These are phyloP conservation scores for Fusarium avenaceum DNA, from an alignment of 2,329 filamentous ascomycete genomes.

Conservation along the genomic window DNA sequence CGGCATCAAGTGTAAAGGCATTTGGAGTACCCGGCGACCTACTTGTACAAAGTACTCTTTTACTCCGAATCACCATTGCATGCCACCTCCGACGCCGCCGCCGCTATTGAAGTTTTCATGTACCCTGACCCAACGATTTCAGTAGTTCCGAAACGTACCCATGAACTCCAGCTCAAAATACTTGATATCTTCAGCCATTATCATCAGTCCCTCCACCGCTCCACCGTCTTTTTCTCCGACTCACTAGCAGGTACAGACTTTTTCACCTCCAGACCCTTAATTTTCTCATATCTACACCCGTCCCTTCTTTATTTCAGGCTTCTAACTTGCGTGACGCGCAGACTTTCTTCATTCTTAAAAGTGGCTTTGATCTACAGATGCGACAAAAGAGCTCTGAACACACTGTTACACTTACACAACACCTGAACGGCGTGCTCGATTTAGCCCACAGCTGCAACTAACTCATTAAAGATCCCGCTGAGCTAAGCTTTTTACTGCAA, in stretches of 20 bases:
- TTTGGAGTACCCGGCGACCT: conserved; percentile 14
- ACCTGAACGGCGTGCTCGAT: conserved; percentile 35
- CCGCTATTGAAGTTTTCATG: conserved; percentile 39
- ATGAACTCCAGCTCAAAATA: conserved; percentile 29
- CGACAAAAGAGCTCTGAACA: conserved; percentile 28
- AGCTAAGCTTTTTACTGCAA: conserved; percentile 42
- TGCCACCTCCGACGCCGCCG: conserved; percentile 33
- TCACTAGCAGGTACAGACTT: conserved; percentile 45
- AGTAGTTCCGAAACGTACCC: conserved; percentile 29
- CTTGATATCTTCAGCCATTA: conserved; percentile 42
- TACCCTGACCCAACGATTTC: conserved; percentile 37
- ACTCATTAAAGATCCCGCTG: conserved; percentile 29
- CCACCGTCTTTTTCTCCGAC: conserved; percentile 46
- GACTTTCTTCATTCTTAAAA: conserved; percentile 37
- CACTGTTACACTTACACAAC: conserved; percentile 49
- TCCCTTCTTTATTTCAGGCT: conserved; percentile 29
- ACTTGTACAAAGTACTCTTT: conserved; percentile 29
- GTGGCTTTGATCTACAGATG: conserved; percentile 32
- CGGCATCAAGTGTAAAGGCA: conserved; percentile 22
- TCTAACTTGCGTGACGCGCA: conserved; percentile 43
- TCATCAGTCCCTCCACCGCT: conserved; percentile 42
- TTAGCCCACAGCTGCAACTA: conserved; percentile 26
- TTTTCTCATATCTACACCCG: conserved; percentile 28
- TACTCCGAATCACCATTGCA: conserved; percentile 12
- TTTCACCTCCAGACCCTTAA: conserved; percentile 28